phyloP scores from a whole-genome alignment of 2,329 filamentous ascomycete species.

The Neofusicoccum ribis region DNA sequence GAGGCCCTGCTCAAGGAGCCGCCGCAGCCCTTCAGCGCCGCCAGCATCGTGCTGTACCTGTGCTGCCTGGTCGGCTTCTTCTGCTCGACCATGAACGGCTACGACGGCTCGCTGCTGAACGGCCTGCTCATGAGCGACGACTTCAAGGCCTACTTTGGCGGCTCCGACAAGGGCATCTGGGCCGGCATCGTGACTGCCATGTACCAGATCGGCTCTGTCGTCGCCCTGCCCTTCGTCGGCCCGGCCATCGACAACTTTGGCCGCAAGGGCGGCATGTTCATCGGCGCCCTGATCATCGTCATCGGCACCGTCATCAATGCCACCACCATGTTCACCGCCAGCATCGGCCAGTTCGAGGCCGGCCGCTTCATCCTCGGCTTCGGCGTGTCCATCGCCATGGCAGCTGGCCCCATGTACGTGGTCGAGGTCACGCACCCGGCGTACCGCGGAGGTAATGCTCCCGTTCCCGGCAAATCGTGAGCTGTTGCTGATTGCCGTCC shows the following conservation, averaged over 20 bases:
- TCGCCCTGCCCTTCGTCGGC: conserved; percentile 46
- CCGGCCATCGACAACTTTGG: conserved; percentile 47
- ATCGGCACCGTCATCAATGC: conserved; percentile 54
- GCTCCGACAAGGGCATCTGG: conserved; percentile 39
- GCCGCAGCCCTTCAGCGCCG: conserved; percentile 29
- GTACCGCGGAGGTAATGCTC: conserved; percentile 50
- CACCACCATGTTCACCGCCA: conserved; percentile 33
- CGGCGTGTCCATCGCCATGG: conserved; percentile 60
- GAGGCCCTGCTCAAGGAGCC: conserved; percentile 58
- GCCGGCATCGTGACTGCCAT: conserved; percentile 54
- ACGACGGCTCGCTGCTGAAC: conserved; percentile 52
- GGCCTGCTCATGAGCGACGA: conserved; percentile 50
- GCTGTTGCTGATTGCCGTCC: neutral
- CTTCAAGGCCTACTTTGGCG: conserved; percentile 47
- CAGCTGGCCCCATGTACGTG: conserved; percentile 63
- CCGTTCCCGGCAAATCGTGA: neutral
- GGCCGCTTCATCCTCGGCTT: conserved; percentile 64
- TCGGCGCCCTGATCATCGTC: conserved; percentile 55
- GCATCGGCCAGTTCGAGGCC: conserved; percentile 56
- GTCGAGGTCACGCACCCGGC: conserved; percentile 65
- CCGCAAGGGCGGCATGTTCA: conserved; percentile 53
- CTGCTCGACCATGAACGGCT: conserved; percentile 44
- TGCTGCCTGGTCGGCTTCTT: conserved; percentile 23
- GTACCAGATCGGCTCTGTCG: conserved; percentile 50
- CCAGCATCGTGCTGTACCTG: conserved; percentile 28